Evolutionary conservation across 2,329 filamentous ascomycete species (phyloP).

Genomic region (Claviceps purpurea): DNA sequence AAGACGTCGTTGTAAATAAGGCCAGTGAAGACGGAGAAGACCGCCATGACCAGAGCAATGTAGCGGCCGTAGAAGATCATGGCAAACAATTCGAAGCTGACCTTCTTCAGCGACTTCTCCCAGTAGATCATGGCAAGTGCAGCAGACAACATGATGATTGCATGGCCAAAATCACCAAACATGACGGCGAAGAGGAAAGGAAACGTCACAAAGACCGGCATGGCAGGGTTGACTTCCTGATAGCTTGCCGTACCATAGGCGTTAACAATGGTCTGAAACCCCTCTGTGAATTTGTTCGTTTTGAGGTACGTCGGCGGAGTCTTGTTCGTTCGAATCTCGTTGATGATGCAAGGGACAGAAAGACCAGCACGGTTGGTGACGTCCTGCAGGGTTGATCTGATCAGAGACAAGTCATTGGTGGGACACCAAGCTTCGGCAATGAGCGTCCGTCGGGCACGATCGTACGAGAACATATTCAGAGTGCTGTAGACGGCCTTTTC

Average conservation of each 20-base stretch:
- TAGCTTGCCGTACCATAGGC: constrained; percentile 97
- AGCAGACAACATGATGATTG: constrained; percentile 72
- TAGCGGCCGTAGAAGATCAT: constrained; percentile 99
- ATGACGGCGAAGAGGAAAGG: constrained; percentile 99
- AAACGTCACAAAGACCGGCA: constrained; percentile 93
- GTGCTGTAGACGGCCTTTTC: constrained; percentile 97
- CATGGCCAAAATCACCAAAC: constrained; percentile 97
- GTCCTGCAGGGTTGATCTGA: constrained; percentile 88
- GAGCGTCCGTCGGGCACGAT: constrained; percentile 85
- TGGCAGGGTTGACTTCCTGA: constrained; percentile 88
- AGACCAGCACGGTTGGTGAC: constrained; percentile 92
- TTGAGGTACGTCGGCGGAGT: constrained; percentile 94
- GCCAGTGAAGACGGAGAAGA: constrained; percentile 94
- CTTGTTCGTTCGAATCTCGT: constrained; percentile 93
- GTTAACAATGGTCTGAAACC: constrained; percentile 97
- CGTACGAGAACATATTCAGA: constrained; percentile 92
- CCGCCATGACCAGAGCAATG: constrained; percentile 95
- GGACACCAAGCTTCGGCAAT: constrained; percentile 98
- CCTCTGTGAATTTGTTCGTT: constrained; percentile 96
- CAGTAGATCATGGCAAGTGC: constrained; percentile 91
- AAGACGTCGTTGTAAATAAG: constrained; percentile 97
- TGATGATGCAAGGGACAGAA: constrained; percentile 97
- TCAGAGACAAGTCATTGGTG: constrained; percentile 74
- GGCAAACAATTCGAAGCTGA: constrained; percentile 82
- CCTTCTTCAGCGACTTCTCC: constrained; percentile 86